phyloP scores from a whole-genome alignment of 2,329 filamentous ascomycete species.

The Penicillium psychrosexuale region DNA sequence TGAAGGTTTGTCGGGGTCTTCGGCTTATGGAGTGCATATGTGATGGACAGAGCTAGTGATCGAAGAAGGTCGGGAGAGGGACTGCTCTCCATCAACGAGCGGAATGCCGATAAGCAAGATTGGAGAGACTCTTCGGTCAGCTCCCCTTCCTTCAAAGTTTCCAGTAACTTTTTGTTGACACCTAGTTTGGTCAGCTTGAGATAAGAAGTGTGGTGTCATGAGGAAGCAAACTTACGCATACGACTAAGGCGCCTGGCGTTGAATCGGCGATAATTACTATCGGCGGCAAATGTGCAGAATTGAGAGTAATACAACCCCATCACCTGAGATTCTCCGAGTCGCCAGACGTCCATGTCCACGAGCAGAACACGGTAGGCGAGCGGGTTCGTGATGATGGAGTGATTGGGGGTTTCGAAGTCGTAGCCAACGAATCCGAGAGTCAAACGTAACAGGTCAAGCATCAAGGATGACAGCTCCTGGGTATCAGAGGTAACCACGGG shows the following conservation, averaged over 20 bases:
- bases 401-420: constrained; percentile 70
- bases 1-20: constrained; percentile 43
- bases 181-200: constrained; percentile 50
- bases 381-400: constrained; percentile 93
- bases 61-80: constrained; percentile 81
- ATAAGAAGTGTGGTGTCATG: not conserved
- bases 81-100: constrained; percentile 73
- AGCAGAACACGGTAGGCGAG: constrained; percentile 88
- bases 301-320: constrained; percentile 92
- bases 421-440: constrained; percentile 88
- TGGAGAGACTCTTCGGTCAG: constrained; percentile 69
- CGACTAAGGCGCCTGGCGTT: constrained; percentile 81
- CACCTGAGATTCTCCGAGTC: constrained; percentile 69
- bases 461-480: constrained; percentile 52
- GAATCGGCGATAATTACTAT: constrained; percentile 88
- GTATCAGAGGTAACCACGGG: constrained; percentile 34
- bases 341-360: constrained; percentile 92
- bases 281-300: constrained; percentile 81
- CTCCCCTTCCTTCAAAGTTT: constrained; percentile 82
- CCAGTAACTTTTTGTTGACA: constrained; percentile 83
- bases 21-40: constrained; percentile 76
- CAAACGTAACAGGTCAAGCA: constrained; percentile 65
- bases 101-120: constrained; percentile 75
- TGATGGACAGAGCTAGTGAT: constrained; percentile 85
- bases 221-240: constrained; percentile 67